Evolutionary conservation across 2,329 filamentous ascomycete species (phyloP), one percentile per base, ranked within the genome.

Genomic region (Phyllosticta citrichinensis): DNA sequence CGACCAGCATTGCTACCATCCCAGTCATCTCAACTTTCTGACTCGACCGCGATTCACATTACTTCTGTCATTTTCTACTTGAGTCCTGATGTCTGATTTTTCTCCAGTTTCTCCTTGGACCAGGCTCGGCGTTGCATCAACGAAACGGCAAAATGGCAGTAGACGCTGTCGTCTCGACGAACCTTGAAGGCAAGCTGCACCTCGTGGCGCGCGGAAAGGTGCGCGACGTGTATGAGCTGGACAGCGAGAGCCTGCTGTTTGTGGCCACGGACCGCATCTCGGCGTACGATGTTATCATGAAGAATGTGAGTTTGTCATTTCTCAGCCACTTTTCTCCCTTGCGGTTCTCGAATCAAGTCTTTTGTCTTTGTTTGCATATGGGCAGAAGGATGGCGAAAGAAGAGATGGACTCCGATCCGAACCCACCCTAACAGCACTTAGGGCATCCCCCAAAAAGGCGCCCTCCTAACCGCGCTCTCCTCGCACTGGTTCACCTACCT

Each of bases 251-350:
- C 2, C 83, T 96, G 4, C 86, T 96, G 61, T 93, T 96, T 71
- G 85, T 92, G 60, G 87, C 89, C 24, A 88, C 89, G 14, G 92
- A 97, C 77, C 87, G 94, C 66, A 94, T 97, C 73, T 96, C 91
- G 24, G 94, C 94, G 61, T 97, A 93, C 79, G 93, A 97, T 81
- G 91, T 95, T 67, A 85, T 96, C 67, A 86, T 96, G 81, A 78
- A 83, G 68, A 97, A 94, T 76, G 85, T 86, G 72, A 69, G 75
- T 65, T 30, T 77, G 82, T 33, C 52, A 19, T 19, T 11, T 57
- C 20, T 33, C 12, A 12, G 3, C 11, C 4, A 52, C 19, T 12
- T 30, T 52, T 50, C 27, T 30, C 9, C 3, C 9, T 5, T n/a
- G 9, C 47, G 14, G 8, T 51, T 17, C 14, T 51, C 14, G 5